phyloP scores from a whole-genome alignment of 805 yeast genomes.

The Zygosaccharomyces gambellarensis region DNA sequence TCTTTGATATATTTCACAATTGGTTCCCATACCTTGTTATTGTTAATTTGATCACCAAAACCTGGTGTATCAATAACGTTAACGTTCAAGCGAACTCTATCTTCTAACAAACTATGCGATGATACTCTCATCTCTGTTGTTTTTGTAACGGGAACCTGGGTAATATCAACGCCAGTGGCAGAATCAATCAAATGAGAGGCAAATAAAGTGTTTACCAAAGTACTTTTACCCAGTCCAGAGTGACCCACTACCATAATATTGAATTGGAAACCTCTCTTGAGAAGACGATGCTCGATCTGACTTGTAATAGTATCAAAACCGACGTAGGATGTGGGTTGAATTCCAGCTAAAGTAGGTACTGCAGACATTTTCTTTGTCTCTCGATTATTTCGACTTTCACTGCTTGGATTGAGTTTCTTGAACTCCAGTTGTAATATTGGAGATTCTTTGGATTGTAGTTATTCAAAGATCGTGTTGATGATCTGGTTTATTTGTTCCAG shows the following conservation, averaged over 20 bases:
- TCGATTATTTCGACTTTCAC: background rate
- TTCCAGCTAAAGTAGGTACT: conserved; percentile 7
- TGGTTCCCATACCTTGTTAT: conserved; percentile 96
- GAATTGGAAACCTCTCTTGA: conserved; percentile 91
- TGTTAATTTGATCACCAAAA: conserved; percentile 93
- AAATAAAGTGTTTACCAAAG: conserved; percentile 85
- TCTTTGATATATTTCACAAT: conserved; percentile 90
- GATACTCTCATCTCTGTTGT: conserved; percentile 80
- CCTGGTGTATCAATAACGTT: conserved; percentile 97
- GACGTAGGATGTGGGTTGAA: conserved; percentile 70
- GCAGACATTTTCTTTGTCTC: conserved; percentile 6
- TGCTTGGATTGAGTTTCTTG: background rate
- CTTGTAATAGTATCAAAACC: conserved; percentile 96
- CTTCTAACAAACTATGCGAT: conserved; percentile 70
- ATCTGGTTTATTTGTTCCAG: conserved; percentile 4
- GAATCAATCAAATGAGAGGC: conserved; percentile 73
- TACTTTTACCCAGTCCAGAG: conserved; percentile 92
- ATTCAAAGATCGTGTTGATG: conserved; percentile 3
- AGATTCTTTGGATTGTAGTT: background rate
- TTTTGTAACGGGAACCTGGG: conserved; percentile 70
- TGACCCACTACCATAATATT: conserved; percentile 91
- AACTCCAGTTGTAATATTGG: background rate
- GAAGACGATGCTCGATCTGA: conserved; percentile 87
- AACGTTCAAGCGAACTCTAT: conserved; percentile 77
- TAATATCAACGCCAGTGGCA: conserved; percentile 57